phyloP scores from a whole-genome alignment of 2,329 filamentous ascomycete genomes.

The Diplodia intermedia region DNA sequence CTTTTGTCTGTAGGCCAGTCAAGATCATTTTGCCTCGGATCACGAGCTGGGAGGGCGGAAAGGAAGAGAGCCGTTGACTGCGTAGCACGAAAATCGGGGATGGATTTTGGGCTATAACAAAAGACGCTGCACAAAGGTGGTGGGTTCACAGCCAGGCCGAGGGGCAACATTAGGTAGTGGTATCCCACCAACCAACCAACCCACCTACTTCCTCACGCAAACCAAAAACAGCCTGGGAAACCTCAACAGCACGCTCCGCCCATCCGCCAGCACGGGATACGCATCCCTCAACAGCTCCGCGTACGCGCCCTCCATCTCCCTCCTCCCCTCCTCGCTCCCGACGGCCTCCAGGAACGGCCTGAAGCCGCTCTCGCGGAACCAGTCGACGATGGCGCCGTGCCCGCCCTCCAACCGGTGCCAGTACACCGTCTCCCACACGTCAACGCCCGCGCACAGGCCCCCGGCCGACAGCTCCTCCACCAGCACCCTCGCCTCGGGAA shows the following conservation, averaged over 20 bases:
- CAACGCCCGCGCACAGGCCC: conserved; percentile 49
- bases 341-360: conserved; percentile 62
- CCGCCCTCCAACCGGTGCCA: conserved; percentile 56
- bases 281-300: conserved; percentile 50
- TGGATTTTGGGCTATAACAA: too few species aligned
- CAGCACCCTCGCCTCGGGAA: not conserved
- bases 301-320: conserved; percentile 58
- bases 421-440: conserved; percentile 64
- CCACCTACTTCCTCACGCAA: not conserved
- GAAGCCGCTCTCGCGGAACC: conserved; percentile 65
- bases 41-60: too few species aligned
- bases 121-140: too few species aligned
- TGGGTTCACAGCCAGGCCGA: too few species aligned
- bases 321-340: conserved; percentile 45
- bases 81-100: too few species aligned
- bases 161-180: too few species aligned
- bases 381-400: conserved; percentile 62
- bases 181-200: too few species aligned
- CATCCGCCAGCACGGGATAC: conserved; percentile 58
- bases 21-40: too few species aligned
- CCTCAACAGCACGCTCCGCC: conserved; percentile 61
- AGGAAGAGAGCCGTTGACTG: too few species aligned
- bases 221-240: conserved; percentile 66
- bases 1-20: too few species aligned
- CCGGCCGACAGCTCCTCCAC: conserved; percentile 58